Percentiles rank a stretch among this genome's conserved stretches.
Evolutionary conservation across 225 moss, liverwort and hornwort genomes (phyloP).

Genomic region (Physcomitrium patens): DNA sequence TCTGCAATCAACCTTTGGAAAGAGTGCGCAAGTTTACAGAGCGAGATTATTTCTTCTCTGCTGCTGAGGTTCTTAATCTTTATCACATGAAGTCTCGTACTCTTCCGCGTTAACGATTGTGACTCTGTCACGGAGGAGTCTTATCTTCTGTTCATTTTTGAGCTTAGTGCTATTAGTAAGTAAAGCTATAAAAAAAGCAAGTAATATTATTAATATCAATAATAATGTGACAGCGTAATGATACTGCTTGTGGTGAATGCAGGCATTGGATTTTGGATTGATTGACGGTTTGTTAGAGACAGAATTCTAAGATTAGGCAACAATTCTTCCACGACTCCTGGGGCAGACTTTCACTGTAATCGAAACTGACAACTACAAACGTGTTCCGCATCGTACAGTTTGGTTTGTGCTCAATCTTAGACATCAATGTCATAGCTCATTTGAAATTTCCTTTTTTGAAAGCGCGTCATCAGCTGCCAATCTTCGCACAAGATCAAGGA

Average conservation of each 20-base stretch:
- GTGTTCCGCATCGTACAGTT: not conserved
- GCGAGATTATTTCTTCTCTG: constrained; percentile 80
- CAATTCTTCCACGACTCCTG: not conserved
- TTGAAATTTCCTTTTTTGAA: not conserved
- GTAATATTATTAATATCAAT: no score
- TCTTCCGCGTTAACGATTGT: not conserved
- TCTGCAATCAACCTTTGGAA: constrained; percentile 78
- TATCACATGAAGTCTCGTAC: not conserved
- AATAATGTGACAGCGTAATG: not conserved
- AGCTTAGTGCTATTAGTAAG: constrained; percentile 4
- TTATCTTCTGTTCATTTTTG: not conserved
- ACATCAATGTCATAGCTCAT: not conserved
- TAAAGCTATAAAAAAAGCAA: not conserved
- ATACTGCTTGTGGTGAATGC: constrained; percentile 29
- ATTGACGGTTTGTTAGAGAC: constrained; percentile 87
- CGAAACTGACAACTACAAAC: constrained; percentile 1
- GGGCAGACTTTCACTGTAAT: constrained; percentile 15
- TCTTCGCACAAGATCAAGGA: constrained; percentile 6
- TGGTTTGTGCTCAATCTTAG: not conserved
- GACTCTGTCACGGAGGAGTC: not conserved
- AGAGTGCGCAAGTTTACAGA: constrained; percentile 82
- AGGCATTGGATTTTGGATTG: constrained; percentile 85
- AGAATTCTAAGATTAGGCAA: constrained; percentile 53
- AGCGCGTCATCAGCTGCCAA: not conserved
- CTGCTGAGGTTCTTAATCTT: constrained; percentile 61